Evolutionary conservation across 805 yeast species (phyloP), one percentile per base, ranked within the genome.

Genomic region (Zygosaccharomyces lentus): DNA sequence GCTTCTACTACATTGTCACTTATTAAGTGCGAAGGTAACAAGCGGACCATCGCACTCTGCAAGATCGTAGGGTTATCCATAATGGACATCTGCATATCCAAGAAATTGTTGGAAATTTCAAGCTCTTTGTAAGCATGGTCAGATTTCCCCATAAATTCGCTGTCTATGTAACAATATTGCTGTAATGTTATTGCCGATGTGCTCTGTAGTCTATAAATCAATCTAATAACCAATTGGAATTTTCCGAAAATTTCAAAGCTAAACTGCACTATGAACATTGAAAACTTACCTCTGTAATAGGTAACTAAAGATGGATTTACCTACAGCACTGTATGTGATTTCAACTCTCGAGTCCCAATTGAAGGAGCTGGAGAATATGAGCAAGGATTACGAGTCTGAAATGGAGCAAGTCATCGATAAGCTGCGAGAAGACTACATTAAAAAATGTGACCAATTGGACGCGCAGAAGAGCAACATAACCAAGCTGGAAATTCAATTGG

Each of bases 61-160:
- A 82, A 81, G 56, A 61, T 81, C 16, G 87, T 81, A 6, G 87
- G 87, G 0, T 62, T 81, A 32, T 75, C 83, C 42, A 74, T 80
- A 23, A 81, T 82, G 86, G 87, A 82, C 56, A 67, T 80, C 4
- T 64, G 75, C 23, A 72, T 79, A 9, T 85, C 79, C 1, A 66
- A 72, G 24, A 61, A 65, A 19, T 23, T 49, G 37, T 29, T 49
- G 19, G 49, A 45, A 31, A 38, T 41, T 23, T 38, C 41, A 25
- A 38, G 25, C 15, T 16, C 34, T 5, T 27, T 38, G 12, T 38
- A 38, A 23, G n/a, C n/a, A 24, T 24, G 9, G 8, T n/a, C 9
- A 17, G 10, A 16, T 16, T 16, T 13, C 24, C 6, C 12, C n/a
- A 12, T 24, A n/a, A 30, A 15, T 24, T 15, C 19, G 15, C 25